Conservation (phyloP, 225 moss, liverwort and hornwort species). For the Straminergon stramineum region DNA sequence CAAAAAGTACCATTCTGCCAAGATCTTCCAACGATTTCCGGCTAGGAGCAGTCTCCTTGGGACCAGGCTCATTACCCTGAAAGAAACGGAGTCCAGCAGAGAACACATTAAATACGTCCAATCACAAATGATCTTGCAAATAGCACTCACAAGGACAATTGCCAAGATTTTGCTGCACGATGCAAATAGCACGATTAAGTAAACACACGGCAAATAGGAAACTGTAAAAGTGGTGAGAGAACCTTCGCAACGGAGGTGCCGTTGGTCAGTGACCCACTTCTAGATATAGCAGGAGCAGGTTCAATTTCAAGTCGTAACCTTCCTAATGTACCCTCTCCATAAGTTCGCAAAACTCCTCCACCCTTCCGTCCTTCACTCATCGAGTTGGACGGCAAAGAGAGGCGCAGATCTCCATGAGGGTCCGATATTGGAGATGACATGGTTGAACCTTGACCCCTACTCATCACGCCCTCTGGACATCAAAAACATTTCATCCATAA, state of each 20-base stretch:
- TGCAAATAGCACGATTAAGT: not conserved
- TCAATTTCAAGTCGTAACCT: slow-evolving; percentile 32
- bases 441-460: slow-evolving; percentile 30
- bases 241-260: slow-evolving; percentile 32
- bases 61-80: slow-evolving; percentile 35
- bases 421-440: slow-evolving; percentile 41
- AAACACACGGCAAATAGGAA: not conserved
- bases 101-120: not conserved
- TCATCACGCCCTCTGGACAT: slow-evolving; percentile 12
- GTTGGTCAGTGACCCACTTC: slow-evolving; percentile 41
- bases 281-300: slow-evolving; percentile 37
- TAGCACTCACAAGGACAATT: not conserved
- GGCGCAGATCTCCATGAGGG: slow-evolving; percentile 31
- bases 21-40: slow-evolving; percentile 48
- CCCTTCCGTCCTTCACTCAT: slow-evolving; percentile 18
- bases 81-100: not conserved
- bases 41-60: slow-evolving; percentile 33
- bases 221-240: not conserved
- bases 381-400: slow-evolving; percentile 35
- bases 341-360: slow-evolving; percentile 34
- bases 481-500: not conserved
- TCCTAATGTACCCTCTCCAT: slow-evolving; percentile 33
- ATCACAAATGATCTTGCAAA: not conserved
- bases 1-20: slow-evolving; percentile 33
- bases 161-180: not conserved